These are phyloP conservation scores for Aspergillus bombycis DNA, from an alignment of 2,329 filamentous ascomycete genomes.

Conservation along the genomic window DNA sequence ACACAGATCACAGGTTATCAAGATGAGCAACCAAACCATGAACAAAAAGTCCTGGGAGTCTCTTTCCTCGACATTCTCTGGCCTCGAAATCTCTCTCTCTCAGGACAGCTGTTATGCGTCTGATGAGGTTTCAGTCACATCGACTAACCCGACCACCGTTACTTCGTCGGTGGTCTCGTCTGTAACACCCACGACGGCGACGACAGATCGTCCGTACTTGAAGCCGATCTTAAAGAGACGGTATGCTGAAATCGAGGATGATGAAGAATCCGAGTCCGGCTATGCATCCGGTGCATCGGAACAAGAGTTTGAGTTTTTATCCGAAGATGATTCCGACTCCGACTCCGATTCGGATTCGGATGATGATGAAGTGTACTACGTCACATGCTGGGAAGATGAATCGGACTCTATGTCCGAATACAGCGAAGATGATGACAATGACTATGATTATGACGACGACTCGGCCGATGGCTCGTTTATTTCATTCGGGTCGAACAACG, in stretches of 20 bases:
- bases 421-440: constrained; percentile 32
- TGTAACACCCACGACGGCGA: constrained; percentile 23
- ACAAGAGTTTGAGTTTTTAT: constrained; percentile 19
- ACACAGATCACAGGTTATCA: constrained; percentile 13
- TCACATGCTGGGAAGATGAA: constrained; percentile 35
- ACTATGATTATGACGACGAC: constrained; percentile 11
- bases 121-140: constrained; percentile 40
- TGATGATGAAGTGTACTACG: constrained; percentile 34
- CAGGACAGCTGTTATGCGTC: constrained; percentile 46
- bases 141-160: constrained; percentile 29
- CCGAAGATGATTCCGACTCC: constrained; percentile 11
- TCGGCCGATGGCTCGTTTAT: constrained; percentile 41
- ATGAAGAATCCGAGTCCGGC: constrained; percentile 39
- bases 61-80: constrained; percentile 39
- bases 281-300: constrained; percentile 41
- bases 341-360: constrained; percentile 28
- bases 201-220: constrained; percentile 29
- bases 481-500: constrained; percentile 35
- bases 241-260: constrained; percentile 29
- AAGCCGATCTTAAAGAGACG: constrained; percentile 42
- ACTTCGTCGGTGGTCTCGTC: constrained; percentile 27
- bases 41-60: constrained; percentile 41
- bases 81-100: constrained; percentile 41
- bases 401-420: constrained; percentile 32
- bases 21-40: constrained; percentile 31